Evolutionary conservation across 768 basidiomycete species (phyloP), one percentile per base, ranked within the genome.

Genomic region (Termitomyces sp.): DNA sequence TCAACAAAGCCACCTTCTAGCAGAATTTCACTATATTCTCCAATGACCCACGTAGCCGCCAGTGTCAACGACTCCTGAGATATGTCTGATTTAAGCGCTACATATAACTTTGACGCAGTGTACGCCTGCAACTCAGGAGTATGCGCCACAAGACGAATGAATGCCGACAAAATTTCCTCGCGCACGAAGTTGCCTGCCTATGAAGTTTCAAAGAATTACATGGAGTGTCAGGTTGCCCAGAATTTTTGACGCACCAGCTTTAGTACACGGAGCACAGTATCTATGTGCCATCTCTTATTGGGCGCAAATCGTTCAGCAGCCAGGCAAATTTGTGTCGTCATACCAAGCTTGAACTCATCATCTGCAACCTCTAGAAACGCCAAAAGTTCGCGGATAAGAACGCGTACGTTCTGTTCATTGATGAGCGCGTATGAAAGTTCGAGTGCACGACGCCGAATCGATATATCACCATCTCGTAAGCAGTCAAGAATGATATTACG

Each of bases 401-500:
- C 82, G 40, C 94, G 88, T 48, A 99, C 92, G 68, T 97, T 98
- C 63, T 84, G 80, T 67, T 98, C 96, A 69, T 97, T 96, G 71
- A 98, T 93, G 56, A 99, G 84, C 0, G 96, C 95, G 71, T 98
- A 99, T 12, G 95, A 97, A 2, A 99, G 82, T 72, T 98, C 97
- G 35, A 99, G 84, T 1, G 97, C 97, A 58, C 97, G 88, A 47
- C 97, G 87, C 36, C 97, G 87, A 69, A 99, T 99, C 10, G 97
- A 99, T 57, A 99, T 98, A 66, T 98, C 97, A 10, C 96, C 97
- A 65, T 99, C 97, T n/a, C 96, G 88, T 41, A 99, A 77, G 77
- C 97, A 99, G 71, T 98, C 96, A n/a, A 99, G 86, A 64, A 99
- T 98, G 65, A 93, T 98, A 72, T 96, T 95, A 28, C 95, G 90